Evolutionary conservation across 306 rosid genomes (phyloP).

Genomic region (Prunus salicina): DNA sequence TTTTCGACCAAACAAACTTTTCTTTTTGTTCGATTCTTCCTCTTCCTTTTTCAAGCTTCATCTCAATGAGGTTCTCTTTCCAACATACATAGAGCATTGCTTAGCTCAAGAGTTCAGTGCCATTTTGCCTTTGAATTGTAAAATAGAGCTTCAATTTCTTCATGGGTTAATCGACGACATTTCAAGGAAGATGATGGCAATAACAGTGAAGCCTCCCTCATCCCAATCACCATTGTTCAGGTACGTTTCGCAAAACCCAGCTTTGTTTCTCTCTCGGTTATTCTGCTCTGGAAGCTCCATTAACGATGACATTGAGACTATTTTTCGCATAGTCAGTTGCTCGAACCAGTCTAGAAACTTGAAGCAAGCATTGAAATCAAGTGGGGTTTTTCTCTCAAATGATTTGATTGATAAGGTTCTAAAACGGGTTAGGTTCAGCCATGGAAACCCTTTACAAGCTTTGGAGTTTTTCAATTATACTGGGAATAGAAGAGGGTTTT

Average conservation of each 20-base stretch:
- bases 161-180: not conserved
- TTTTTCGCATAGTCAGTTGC: constrained; percentile 43
- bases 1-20: not conserved
- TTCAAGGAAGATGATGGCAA: constrained; percentile 9
- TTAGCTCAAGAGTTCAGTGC: not conserved
- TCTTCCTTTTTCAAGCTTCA: not conserved
- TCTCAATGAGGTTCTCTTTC: not conserved
- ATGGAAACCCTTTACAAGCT: constrained; percentile 67
- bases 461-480: constrained; percentile 67
- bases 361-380: constrained; percentile 53
- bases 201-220: constrained; percentile 24
- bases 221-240: constrained; percentile 20
- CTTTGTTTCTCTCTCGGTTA: constrained; percentile 15
- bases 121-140: not conserved
- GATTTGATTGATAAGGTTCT: constrained; percentile 69
- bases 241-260: constrained; percentile 17
- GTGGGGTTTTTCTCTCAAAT: constrained; percentile 65
- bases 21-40: not conserved
- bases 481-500: constrained; percentile 67
- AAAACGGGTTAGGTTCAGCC: constrained; percentile 79
- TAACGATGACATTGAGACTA: constrained; percentile 42
- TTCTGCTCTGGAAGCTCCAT: constrained; percentile 33
- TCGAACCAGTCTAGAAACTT: constrained; percentile 37
- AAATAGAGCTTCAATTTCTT: not conserved
- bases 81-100: not conserved